A percentile compares a stretch with the other conserved stretches of the same genome.
Conservation (phyloP, 148 eudicot species). For the Fagopyrum esculentum region DNA sequence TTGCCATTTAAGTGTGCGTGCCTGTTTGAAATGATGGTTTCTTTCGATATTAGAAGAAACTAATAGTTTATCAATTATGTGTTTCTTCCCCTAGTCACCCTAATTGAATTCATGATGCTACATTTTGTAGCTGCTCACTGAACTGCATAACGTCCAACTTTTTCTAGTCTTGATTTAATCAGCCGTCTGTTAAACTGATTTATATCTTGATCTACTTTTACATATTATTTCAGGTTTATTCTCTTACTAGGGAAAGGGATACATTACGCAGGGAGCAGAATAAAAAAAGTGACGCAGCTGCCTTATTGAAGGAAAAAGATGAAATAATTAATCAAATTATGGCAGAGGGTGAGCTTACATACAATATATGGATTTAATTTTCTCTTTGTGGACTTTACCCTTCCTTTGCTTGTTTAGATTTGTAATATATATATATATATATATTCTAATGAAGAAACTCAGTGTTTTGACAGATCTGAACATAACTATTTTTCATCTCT, state of each 20-base stretch:
- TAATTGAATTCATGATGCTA: neutral
- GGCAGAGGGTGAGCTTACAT: slow-evolving; percentile 84
- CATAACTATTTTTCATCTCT: neutral
- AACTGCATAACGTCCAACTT: neutral
- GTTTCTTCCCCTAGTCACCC: neutral
- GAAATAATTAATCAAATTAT: slow-evolving; percentile 96
- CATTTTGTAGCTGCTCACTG: neutral
- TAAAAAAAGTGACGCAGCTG: slow-evolving; percentile 94
- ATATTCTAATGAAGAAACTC: neutral
- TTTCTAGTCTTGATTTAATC: neutral
- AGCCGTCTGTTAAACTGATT: neutral
- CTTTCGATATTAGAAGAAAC: neutral
- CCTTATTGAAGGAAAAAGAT: slow-evolving; percentile 95
- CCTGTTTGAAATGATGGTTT: neutral
- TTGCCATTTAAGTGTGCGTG: neutral
- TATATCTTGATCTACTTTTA: neutral
- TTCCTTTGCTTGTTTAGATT: neutral
- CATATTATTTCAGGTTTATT: slow-evolving; percentile 57
- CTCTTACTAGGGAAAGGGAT: slow-evolving; percentile 94
- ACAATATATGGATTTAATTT: neutral
- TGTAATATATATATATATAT: too few species aligned
- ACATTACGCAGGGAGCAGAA: slow-evolving; percentile 93
- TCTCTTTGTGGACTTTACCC: neutral
- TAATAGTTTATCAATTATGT: neutral
- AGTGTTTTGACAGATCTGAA: too few species aligned